A percentile compares a stretch with the other conserved stretches of the same genome.
These are phyloP conservation scores for Chrysopogon serrulatus DNA, from an alignment of 176 grass and related monocot species.

Conservation along the genomic window DNA sequence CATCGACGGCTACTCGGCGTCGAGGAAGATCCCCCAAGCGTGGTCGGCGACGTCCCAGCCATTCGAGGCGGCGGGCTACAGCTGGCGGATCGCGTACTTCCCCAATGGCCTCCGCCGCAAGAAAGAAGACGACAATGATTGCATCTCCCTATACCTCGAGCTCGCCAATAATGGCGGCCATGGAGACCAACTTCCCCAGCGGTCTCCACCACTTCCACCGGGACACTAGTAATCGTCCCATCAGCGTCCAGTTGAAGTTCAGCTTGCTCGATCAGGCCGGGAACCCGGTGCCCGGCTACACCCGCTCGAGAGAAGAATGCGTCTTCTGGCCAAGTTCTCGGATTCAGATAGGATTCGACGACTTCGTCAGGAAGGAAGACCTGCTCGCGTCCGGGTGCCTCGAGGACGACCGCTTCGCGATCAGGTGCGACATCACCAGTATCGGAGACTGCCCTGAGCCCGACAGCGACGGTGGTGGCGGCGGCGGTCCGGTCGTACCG, in stretches of 20 bases:
- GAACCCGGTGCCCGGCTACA: background rate
- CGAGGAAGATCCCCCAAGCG: background rate
- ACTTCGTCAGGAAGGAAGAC: background rate
- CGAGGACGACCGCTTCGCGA: background rate
- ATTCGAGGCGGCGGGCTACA: background rate
- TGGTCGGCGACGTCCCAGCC: background rate
- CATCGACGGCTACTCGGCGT: background rate
- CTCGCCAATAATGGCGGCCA: too few relatives aligned
- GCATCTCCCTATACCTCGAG: background rate
- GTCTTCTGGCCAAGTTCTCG: background rate
- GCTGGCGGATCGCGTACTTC: background rate
- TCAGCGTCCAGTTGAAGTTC: background rate
- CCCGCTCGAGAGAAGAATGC: background rate
- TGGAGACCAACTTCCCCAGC: too few relatives aligned
- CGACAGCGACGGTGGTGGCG: background rate
- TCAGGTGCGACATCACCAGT: background rate
- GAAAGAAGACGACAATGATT: background rate
- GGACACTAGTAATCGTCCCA: too few relatives aligned
- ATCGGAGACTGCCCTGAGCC: background rate
- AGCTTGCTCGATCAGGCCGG: background rate
- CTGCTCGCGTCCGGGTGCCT: background rate
- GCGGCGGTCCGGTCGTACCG: background rate
- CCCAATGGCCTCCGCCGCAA: too few relatives aligned
- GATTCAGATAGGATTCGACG: background rate
- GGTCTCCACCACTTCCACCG: fast-evolving